Conservation (phyloP, 768 basidiomycete species). For the Amylocystis lapponica region DNA sequence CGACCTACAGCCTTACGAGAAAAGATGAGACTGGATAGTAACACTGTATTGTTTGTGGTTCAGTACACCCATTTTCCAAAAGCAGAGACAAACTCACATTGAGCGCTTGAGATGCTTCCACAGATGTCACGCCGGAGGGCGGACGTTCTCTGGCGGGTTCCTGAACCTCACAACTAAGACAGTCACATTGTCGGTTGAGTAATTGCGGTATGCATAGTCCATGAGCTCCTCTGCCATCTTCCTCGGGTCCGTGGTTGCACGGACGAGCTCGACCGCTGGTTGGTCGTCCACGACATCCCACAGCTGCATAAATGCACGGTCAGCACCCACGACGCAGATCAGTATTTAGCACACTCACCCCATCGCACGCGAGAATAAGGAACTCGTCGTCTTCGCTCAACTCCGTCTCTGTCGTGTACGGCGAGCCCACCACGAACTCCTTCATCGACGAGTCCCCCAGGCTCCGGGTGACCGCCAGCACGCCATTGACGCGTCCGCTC, state of each 20-base stretch:
- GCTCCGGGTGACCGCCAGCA: conserved; percentile 92
- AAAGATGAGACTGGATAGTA: no score
- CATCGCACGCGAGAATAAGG: conserved; percentile 94
- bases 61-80: no score
- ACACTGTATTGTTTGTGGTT: no score
- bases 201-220: conserved; percentile 79
- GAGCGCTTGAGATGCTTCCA: no score
- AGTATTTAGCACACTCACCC: conserved; percentile 51
- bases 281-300: conserved; percentile 97
- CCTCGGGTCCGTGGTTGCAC: conserved; percentile 69
- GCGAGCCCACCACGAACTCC: conserved; percentile 96
- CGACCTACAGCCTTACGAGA: no score
- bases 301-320: conserved; percentile 45
- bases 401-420: conserved; percentile 97
- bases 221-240: conserved; percentile 70
- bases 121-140: no score
- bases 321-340: not conserved
- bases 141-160: conserved; percentile 28
- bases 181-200: conserved; percentile 94
- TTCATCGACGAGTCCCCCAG: conserved; percentile 98
- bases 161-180: conserved; percentile 86
- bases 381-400: conserved; percentile 91
- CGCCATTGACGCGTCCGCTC: conserved; percentile 98
- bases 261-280: conserved; percentile 80
- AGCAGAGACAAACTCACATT: no score